Conservation (phyloP, 176 grass and related monocot genomes). For the Tillandsia fasciculata region DNA sequence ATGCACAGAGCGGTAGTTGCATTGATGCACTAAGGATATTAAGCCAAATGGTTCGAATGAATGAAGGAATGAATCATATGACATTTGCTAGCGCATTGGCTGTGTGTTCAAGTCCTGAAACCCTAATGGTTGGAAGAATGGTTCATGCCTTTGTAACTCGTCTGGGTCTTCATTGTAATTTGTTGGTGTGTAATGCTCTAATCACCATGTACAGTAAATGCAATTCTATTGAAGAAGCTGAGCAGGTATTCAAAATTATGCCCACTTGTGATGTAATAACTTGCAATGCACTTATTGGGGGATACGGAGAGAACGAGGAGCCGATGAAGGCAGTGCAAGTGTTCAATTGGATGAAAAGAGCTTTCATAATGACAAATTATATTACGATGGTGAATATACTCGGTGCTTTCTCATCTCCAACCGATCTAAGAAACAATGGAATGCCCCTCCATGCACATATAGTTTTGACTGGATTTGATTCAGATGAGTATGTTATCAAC, state of each 20-base stretch:
- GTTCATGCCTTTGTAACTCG: slow-evolving; percentile 56
- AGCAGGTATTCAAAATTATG: slow-evolving; percentile 46
- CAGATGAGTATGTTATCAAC: slow-evolving; percentile 65
- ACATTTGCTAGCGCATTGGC: slow-evolving; percentile 67
- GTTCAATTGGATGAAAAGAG: slow-evolving; percentile 58
- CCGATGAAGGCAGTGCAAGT: slow-evolving; percentile 30
- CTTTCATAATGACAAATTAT: slow-evolving; percentile 43
- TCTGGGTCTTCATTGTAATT: slow-evolving; percentile 30
- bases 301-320: slow-evolving; percentile 34
- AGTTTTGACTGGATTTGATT: slow-evolving; percentile 43
- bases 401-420: slow-evolving; percentile 31
- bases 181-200: slow-evolving; percentile 40
- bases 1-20: slow-evolving; percentile 26
- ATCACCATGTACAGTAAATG: slow-evolving; percentile 80
- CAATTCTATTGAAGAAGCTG: slow-evolving; percentile 39
- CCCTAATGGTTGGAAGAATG: slow-evolving; percentile 46
- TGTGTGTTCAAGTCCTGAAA: slow-evolving; percentile 42
- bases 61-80: slow-evolving; percentile 42
- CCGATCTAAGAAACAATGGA: slow-evolving; percentile 43
- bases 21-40: slow-evolving; percentile 35
- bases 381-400: slow-evolving; percentile 75
- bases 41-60: slow-evolving; percentile 25
- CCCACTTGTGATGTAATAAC: slow-evolving; percentile 46
- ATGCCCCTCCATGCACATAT: slow-evolving; percentile 55
- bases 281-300: slow-evolving; percentile 67